Evolutionary conservation across 1,139 yeast species (phyloP).

Genomic region (Suhomyces yuchorum): DNA sequence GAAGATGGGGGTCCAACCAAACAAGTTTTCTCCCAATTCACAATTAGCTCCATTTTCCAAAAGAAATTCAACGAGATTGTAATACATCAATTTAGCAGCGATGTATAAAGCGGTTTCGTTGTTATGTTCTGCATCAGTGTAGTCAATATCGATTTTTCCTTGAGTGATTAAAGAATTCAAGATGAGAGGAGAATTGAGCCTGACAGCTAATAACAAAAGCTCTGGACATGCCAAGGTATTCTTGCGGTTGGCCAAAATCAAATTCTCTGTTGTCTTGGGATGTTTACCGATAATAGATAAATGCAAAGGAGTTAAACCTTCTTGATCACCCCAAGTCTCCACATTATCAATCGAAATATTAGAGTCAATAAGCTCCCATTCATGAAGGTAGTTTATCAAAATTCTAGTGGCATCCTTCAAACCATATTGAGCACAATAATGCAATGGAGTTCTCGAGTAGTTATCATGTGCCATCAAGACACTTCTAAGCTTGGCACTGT

Average conservation of each 20-base stretch:
- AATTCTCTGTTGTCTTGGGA: constrained; percentile 68
- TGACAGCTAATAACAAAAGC: constrained; percentile 68
- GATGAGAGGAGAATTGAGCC: constrained; percentile 62
- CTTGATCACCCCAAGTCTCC: constrained; percentile 79
- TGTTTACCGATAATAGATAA: constrained; percentile 82
- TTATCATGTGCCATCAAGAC: constrained; percentile 69
- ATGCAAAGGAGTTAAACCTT: constrained; percentile 79
- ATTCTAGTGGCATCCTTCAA: constrained; percentile 61
- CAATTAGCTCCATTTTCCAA: constrained; percentile 65
- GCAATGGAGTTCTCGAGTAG: constrained; percentile 82
- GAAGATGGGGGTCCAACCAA: constrained; percentile 96
- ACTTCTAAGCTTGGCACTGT: constrained; percentile 41
- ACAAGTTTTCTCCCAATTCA: constrained; percentile 74
- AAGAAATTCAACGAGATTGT: constrained; percentile 56
- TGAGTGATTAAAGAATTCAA: constrained; percentile 55
- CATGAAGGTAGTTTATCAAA: constrained; percentile 48
- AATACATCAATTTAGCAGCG: constrained; percentile 67
- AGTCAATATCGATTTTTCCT: constrained; percentile 66
- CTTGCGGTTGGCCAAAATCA: constrained; percentile 49
- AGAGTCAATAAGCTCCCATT: constrained; percentile 38
- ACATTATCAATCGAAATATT: constrained; percentile 59
- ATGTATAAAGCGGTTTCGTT: constrained; percentile 82
- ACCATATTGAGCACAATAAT: constrained; percentile 89
- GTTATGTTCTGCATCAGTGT: constrained; percentile 56
- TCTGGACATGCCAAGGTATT: constrained; percentile 46